Base-by-base conservation (phyloP, 2,329 filamentous ascomycete species). In the Orbilia ellipsospora region DNA sequence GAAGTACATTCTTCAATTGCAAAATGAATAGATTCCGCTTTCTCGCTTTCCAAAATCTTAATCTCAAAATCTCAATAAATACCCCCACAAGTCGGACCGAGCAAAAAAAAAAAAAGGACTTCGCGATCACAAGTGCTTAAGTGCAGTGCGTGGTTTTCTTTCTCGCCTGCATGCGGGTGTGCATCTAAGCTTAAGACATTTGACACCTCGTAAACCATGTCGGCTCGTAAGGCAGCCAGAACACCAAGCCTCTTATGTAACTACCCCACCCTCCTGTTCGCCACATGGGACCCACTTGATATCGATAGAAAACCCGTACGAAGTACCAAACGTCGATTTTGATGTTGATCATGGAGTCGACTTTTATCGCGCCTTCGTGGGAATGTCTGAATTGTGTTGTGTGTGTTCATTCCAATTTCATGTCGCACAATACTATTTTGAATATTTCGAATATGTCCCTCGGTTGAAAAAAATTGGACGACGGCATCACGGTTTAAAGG, bases 211-310 rank as follows among this genome's bases (percentile, higher is more conserved):
- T 56, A 51, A 62, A 64, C 72, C 72, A 69, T 75, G 72, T 75
- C 60, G 40, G 42, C 54, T 54, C 45, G 45, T 68, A 63, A 75
- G 72, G 72, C 72, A 75, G 72, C 72, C 64, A 75, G 72, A 75
- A 75, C 55, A 75, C 64, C 72, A 75, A 75, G 64, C 61, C 51
- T 75, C 68, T 63, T 74, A 68, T 74, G 63, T 63, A 68, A 69
- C 59, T 36, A 69, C 59, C 52, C 72, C 72, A 74, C 70, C n/a
- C 42, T 50, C 18, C 42, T 42, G 42, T 42, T 63, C 55, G 62
- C 69, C 63, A 63, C 57, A 59, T 63, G 70, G 70, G 70, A 68
- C 63, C 63, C 63, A 63, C 70, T 59, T 31, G 54, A 56, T 72
- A 72, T 72, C 60, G 59, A 64, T 64, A 45, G 45, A 60, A 60